Percentiles rank a stretch among this genome's conserved stretches.
These are phyloP conservation scores for Astragalus membranaceus DNA, from an alignment of 306 rosid genomes.

Conservation along the genomic window DNA sequence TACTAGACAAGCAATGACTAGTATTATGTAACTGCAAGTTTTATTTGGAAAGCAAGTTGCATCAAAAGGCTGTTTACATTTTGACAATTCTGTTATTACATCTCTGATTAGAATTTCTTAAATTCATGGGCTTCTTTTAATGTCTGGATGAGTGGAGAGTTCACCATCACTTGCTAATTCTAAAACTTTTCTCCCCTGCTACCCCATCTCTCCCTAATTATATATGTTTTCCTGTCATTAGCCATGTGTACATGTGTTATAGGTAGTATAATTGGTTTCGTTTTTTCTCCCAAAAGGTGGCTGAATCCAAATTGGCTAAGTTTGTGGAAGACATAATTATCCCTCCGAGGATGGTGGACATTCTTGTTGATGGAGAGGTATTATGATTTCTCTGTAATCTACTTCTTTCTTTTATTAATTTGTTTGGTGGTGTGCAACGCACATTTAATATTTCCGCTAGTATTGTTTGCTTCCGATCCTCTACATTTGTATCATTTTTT, in stretches of 20 bases:
- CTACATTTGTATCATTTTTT: not conserved
- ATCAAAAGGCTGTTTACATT: conserved; percentile 2
- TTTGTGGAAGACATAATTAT: conserved; percentile 95
- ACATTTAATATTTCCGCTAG: not conserved
- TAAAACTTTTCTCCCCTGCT: not conserved
- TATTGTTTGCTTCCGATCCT: not conserved
- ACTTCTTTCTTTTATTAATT: not conserved
- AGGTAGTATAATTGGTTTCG: not conserved
- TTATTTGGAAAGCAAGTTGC: not conserved
- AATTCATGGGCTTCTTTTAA: not conserved
- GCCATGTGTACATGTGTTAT: conserved; percentile 3
- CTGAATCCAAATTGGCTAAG: conserved; percentile 89
- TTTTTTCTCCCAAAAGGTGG: conserved; percentile 51
- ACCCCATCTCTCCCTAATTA: not conserved
- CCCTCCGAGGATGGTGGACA: conserved; percentile 96
- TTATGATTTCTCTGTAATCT: conserved; percentile 1
- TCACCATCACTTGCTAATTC: not conserved
- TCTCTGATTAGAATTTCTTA: not conserved
- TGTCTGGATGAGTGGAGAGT: not conserved
- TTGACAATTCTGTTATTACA: not conserved
- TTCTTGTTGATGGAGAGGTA: conserved; percentile 93
- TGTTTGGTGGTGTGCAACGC: conserved; percentile 17
- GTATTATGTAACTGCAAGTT: not conserved
- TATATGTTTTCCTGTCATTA: not conserved
- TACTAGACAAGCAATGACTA: not conserved